Conservation (phyloP, 148 eudicot genomes). For the Rhododendron mucronatum region DNA sequence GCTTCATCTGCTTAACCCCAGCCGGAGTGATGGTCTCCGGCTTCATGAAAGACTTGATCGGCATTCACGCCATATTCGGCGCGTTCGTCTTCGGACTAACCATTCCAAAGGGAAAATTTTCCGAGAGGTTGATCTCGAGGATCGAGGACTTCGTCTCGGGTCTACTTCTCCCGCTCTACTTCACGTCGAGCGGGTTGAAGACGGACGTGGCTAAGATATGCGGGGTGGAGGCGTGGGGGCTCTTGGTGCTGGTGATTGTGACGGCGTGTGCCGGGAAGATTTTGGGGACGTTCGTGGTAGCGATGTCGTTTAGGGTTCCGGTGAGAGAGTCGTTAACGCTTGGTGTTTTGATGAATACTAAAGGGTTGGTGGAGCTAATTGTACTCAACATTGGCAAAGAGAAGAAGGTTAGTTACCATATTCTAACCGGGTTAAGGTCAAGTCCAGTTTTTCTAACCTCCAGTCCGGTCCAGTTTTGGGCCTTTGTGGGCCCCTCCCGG, state of each 20-base stretch:
- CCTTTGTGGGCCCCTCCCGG: too few species aligned
- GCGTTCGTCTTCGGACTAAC: conserved; percentile 44
- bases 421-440: too few species aligned
- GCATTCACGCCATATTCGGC: conserved; percentile 47
- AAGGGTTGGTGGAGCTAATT: conserved; percentile 65
- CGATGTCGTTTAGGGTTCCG: conserved; percentile 45
- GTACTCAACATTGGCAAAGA: conserved; percentile 66
- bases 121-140: conserved; percentile 39
- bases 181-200: conserved; percentile 65
- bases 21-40: conserved; percentile 45
- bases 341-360: conserved; percentile 62
- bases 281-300: conserved; percentile 39
- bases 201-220: conserved; percentile 42
- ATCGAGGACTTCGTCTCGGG: conserved; percentile 63
- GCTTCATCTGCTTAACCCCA: conserved; percentile 35
- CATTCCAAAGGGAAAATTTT: conserved; percentile 46
- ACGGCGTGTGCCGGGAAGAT: conserved; percentile 58
- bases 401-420: conserved; percentile 37
- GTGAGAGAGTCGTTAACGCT: conserved; percentile 48
- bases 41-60: conserved; percentile 43
- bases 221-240: conserved; percentile 50
- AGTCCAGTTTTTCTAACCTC: too few species aligned
- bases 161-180: conserved; percentile 47
- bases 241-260: conserved; percentile 40
- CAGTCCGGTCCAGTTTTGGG: too few species aligned